Percentiles rank a stretch among this genome's conserved stretches.
Conservation (phyloP, 306 rosid genomes). For the Prunus mume region DNA sequence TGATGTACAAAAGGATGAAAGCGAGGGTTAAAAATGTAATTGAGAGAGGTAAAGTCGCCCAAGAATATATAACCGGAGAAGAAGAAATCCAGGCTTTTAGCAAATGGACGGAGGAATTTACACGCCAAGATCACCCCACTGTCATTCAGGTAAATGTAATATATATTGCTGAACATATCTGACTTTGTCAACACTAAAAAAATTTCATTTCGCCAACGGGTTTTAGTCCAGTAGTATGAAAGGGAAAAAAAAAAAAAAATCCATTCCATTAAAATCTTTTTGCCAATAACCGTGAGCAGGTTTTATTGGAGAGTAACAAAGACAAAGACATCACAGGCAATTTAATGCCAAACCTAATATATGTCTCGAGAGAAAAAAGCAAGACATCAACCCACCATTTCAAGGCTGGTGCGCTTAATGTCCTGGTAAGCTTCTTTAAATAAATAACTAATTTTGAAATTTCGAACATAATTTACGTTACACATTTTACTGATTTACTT, state of each 20-base stretch:
- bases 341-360: slow-evolving; percentile 42
- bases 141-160: slow-evolving; percentile 30
- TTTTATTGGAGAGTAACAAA: slow-evolving; percentile 26
- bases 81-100: slow-evolving; percentile 14
- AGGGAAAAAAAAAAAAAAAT: too few relatives aligned
- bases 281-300: slow-evolving; percentile 14
- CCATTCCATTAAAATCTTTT: too few relatives aligned
- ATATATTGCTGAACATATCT: too few relatives aligned
- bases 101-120: slow-evolving; percentile 30
- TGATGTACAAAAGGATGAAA: slow-evolving; percentile 34
- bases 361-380: slow-evolving; percentile 43
- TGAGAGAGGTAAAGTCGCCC: slow-evolving; percentile 31
- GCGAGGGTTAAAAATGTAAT: slow-evolving; percentile 27
- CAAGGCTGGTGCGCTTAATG: slow-evolving; percentile 56
- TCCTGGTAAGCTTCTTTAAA: slow-evolving; percentile 25
- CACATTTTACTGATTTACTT: too few relatives aligned
- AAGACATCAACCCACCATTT: slow-evolving; percentile 34
- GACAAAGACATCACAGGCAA: slow-evolving; percentile 24
- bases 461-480: neutral
- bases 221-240: too few relatives aligned
- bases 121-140: slow-evolving; percentile 32
- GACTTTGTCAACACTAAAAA: too few relatives aligned
- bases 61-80: slow-evolving; percentile 24
- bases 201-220: too few relatives aligned
- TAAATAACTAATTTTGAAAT: neutral